Base-by-base conservation (phyloP, 164 flowering plant species). In the Vitis vinifera region DNA sequence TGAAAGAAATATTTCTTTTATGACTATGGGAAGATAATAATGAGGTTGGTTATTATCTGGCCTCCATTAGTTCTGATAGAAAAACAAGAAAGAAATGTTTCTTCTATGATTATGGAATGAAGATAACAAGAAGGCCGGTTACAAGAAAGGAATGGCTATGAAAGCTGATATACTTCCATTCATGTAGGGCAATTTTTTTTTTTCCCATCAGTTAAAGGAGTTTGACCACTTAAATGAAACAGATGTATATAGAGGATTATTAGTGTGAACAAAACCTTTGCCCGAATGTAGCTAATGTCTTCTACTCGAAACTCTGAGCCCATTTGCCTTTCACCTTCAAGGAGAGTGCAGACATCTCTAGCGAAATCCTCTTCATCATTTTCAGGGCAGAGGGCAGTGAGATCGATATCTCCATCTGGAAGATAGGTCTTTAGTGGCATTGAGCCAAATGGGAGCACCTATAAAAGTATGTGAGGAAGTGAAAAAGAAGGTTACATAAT, bases 371-470 rank as follows among this genome's bases (percentile, higher is more conserved):
- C 85, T 63, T 74, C 81, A 56, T 51, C 29, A 50, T 68, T 68
- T 49, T n/a, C 74, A 73, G 49, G 37, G 57, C 74, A 15, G 17
- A 79, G 50, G 15, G 65, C 74, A 50, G 78, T 82, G 68, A 82
- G 37, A 75, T 82, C 85, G 63, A 82, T 77, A 69, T 82, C 85
- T 61, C 85, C 85, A 68, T 79, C 83, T 8, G 85, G 85, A 55
- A 82, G 79, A 75, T 77, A 82, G 52, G 85, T 82, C 67, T 77
- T 79, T 47, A 82, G 64, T 17, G 85, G 85, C 27, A 79, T 76
- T 17, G 85, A 82, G 37, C 85, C 85, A 75, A 75, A 77, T 53
- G 71, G 62, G n/a, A 77, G 75, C 15, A 79, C 77, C 85, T 82
- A 73, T 3, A 68, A 67, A 50, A 63, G 6, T 19, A 11, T 23